phyloP scores from a whole-genome alignment of 345 rosid species.

The Dimocarpus longan region DNA sequence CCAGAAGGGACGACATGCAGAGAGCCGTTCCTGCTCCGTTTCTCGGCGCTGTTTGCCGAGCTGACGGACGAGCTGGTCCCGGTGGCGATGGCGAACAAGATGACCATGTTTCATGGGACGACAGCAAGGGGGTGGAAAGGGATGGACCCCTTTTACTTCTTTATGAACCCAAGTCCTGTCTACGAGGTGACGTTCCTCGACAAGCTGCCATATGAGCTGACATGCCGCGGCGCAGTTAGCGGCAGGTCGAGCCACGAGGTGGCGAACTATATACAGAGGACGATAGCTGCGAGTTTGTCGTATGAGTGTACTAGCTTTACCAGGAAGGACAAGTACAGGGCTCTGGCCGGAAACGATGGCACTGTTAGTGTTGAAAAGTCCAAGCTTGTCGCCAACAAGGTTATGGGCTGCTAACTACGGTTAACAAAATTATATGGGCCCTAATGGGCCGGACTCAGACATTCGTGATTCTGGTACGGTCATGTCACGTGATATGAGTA shows the following conservation, averaged over 20 bases:
- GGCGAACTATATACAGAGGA: constrained; percentile 79
- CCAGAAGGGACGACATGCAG: constrained; percentile 90
- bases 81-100: constrained; percentile 74
- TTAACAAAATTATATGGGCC: too few relatives aligned
- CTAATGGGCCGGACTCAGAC: too few relatives aligned
- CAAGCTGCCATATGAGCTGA: constrained; percentile 61
- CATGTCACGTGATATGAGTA: too few relatives aligned
- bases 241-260: constrained; percentile 83
- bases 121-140: constrained; percentile 92
- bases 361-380: constrained; percentile 37
- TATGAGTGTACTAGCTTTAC: constrained; percentile 82
- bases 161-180: constrained; percentile 88
- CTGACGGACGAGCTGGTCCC: constrained; percentile 75
- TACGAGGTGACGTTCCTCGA: constrained; percentile 79
- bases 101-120: constrained; percentile 87
- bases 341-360: constrained; percentile 82
- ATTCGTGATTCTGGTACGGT: too few relatives aligned
- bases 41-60: constrained; percentile 72
- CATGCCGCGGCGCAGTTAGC: constrained; percentile 32
- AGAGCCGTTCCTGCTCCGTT: constrained; percentile 77
- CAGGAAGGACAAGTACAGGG: constrained; percentile 75
- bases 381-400: constrained; percentile 25
- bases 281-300: constrained; percentile 68
- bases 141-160: constrained; percentile 84
- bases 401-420: constrained; percentile 40